Evolutionary conservation across 2,329 filamentous ascomycete genomes (phyloP).

Genomic region (Emydomyces testavorans): DNA sequence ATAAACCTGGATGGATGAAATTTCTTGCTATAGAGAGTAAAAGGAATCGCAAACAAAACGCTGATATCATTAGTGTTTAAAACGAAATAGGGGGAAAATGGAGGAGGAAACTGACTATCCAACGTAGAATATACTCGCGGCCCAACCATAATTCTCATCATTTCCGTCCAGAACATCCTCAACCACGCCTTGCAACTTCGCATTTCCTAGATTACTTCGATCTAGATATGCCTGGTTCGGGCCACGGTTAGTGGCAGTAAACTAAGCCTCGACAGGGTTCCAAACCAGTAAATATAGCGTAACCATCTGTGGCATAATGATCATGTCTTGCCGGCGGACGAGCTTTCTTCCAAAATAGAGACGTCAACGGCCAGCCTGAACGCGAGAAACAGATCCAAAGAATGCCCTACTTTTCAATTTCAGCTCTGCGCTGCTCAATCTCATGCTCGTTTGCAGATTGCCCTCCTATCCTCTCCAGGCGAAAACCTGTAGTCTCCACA

Average conservation of each 20-base stretch:
- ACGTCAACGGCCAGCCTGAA: neutral
- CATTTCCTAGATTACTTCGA: slow-evolving; percentile 16
- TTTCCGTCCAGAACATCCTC: slow-evolving; percentile 12
- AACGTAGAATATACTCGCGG: slow-evolving; percentile 16
- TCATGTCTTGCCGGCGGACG: slow-evolving; percentile 15
- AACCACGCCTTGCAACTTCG: slow-evolving; percentile 14
- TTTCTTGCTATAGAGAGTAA: slow-evolving; percentile 15
- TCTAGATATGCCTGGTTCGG: slow-evolving; percentile 15
- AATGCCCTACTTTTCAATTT: slow-evolving; percentile 14
- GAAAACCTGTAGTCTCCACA: neutral
- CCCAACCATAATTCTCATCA: slow-evolving; percentile 14
- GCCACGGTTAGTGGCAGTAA: neutral
- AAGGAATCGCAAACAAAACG: slow-evolving; percentile 14
- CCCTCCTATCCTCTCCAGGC: neutral
- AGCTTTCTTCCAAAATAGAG: slow-evolving; percentile 9
- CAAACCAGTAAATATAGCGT: slow-evolving; percentile 14
- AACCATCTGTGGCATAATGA: slow-evolving; percentile 16
- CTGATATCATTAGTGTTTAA: slow-evolving; percentile 8
- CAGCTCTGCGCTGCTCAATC: neutral
- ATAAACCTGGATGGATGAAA: slow-evolving; percentile 16
- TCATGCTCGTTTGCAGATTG: neutral
- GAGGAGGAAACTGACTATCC: slow-evolving; percentile 13
- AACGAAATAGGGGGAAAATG: neutral
- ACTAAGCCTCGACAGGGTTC: neutral
- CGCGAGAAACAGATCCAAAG: too few species aligned